Base-by-base conservation (phyloP, 192 early-diverging fungal genomes). In the Backusella luteola region DNA sequence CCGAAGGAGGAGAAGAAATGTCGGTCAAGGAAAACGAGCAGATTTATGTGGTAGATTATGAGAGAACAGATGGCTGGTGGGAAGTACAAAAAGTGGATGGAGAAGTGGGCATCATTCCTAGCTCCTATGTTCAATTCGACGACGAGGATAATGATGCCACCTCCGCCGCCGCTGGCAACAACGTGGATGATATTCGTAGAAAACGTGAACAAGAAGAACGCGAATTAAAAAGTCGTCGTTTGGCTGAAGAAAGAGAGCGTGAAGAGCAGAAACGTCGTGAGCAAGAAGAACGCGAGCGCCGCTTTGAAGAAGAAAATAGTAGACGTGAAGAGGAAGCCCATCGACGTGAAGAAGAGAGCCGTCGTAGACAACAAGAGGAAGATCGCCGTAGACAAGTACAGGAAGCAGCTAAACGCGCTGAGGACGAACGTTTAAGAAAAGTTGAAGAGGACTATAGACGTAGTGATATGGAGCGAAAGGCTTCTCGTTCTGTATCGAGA, bases 31-130 rank as follows among this genome's bases (percentile, higher is more conserved):
- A 95, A 73, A 91, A 93, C 69, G 95, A 97, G 63, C 87, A 92
- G 34, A 80, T 99, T 44, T 79, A 95, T 75, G 91, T 98, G 9
- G 78, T 96, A 7, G 97, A 98, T 82, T 87, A 89, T 72, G 90
- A 90, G 14, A 92, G 93, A 67, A 87, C 88, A 49, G 84, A 90
- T 7, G 96, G 97, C 67, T 99, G 98, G 98, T 96, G 94, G 94
- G 89, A 93, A 49, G 78, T 93, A 59, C 83, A 87, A 9, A 85
- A 86, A 15, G 84, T 86, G 19, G 86, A 90, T 75, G 86, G 82
- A 6, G 46, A 79, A 19, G 66, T 88, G 39, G 97, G 97, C 12
- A 90, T 99, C 41, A 92, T 97, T 3, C 97, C 97, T 7, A 90
- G 93, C 15, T 86, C 90, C 8, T 99, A 98, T 77, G 75, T 99